Percentiles rank a stretch among this genome's conserved stretches.
These are phyloP conservation scores for Alternaria solani DNA, from an alignment of 2,329 filamentous ascomycete species.

Conservation along the genomic window DNA sequence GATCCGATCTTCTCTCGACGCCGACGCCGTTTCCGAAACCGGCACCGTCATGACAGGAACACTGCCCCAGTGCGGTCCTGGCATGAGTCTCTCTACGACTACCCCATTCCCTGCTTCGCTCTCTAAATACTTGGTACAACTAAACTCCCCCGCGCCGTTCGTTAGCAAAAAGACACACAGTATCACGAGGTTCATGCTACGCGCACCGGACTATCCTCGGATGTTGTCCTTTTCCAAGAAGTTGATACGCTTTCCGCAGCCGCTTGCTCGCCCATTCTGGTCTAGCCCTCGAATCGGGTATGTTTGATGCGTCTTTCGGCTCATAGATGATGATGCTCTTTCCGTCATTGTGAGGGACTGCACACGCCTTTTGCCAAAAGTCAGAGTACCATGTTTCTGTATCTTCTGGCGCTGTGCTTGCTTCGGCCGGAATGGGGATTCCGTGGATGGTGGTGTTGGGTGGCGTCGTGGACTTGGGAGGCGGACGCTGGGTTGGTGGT, in stretches of 20 bases:
- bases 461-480: not conserved
- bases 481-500: not conserved
- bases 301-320: not conserved
- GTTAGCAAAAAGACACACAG: too few relatives aligned
- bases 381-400: not conserved
- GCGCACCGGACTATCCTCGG: not conserved
- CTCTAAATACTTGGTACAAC: not conserved
- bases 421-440: not conserved
- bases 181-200: too few relatives aligned
- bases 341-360: not conserved
- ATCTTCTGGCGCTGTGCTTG: not conserved
- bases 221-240: not conserved
- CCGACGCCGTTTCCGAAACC: not conserved
- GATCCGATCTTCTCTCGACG: slow-evolving; percentile 1
- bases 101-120: not conserved
- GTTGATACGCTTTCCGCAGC: not conserved
- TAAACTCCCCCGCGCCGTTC: not conserved
- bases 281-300: not conserved
- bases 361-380: not conserved
- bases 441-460: not conserved
- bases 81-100: slow-evolving; percentile 6
- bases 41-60: slow-evolving; percentile 14
- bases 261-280: not conserved
- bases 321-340: slow-evolving; percentile 4
- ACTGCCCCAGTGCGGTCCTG: not conserved